phyloP scores from a whole-genome alignment of 176 grass and related monocot species.

The Aegilops bicornis region DNA sequence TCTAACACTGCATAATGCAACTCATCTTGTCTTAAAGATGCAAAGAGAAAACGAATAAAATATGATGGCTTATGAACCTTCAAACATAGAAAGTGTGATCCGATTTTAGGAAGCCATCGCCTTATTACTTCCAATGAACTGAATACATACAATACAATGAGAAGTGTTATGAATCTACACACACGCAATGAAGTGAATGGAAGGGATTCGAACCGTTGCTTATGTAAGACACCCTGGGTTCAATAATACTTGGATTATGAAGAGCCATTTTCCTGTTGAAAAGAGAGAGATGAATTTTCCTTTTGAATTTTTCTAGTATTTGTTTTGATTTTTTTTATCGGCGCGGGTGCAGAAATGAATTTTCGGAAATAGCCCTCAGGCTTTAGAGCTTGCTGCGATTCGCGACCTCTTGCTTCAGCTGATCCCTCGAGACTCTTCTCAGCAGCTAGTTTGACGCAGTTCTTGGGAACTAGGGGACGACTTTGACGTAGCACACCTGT shows the following conservation, averaged over 20 bases:
- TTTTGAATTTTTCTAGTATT: too few species aligned
- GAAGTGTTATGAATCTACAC: background rate
- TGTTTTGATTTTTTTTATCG: too few species aligned
- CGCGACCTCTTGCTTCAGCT: slow-evolving; percentile 48
- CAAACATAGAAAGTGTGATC: background rate
- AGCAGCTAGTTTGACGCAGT: slow-evolving; percentile 80
- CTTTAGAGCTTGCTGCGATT: slow-evolving; percentile 17
- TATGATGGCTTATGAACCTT: background rate
- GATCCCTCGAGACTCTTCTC: slow-evolving; percentile 79
- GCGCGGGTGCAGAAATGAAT: too few species aligned
- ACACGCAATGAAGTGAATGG: too few species aligned
- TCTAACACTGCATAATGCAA: background rate
- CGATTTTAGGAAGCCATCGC: background rate
- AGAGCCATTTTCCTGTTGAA: background rate
- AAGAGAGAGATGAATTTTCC: too few species aligned
- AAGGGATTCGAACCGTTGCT: slow-evolving; percentile 5
- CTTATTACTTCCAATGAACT: background rate
- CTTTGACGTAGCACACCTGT: slow-evolving; percentile 85
- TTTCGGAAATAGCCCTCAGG: background rate
- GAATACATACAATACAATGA: background rate
- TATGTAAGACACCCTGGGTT: background rate
- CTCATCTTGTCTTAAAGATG: background rate
- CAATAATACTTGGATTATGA: background rate
- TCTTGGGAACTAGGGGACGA: slow-evolving; percentile 80
- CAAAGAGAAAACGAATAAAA: background rate